A percentile compares a stretch with the other conserved stretches of the same genome.
Evolutionary conservation across 2,329 filamentous ascomycete genomes (phyloP).

Genomic region (Westerdykella sp.): DNA sequence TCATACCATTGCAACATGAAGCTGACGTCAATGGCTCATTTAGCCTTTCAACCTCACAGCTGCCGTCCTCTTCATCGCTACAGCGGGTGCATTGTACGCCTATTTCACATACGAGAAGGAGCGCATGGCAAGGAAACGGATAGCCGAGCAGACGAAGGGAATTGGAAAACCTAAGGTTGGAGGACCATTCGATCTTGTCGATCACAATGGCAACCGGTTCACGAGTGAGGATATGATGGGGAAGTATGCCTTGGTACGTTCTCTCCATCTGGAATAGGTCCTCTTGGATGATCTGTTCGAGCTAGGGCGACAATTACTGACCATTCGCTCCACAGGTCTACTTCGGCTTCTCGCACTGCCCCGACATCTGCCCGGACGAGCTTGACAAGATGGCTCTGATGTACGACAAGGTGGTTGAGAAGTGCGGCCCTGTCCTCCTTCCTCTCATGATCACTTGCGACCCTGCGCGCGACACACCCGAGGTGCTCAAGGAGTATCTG

Average conservation of each 20-base stretch:
- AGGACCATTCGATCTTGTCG: constrained; percentile 72
- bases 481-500: constrained; percentile 78
- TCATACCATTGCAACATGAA: background rate
- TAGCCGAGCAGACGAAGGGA: constrained; percentile 88
- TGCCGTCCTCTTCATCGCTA: constrained; percentile 74
- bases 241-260: constrained; percentile 68
- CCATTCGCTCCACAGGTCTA: constrained; percentile 59
- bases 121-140: constrained; percentile 78
- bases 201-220: constrained; percentile 74
- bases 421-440: constrained; percentile 51
- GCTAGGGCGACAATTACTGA: background rate
- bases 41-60: constrained; percentile 93
- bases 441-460: constrained; percentile 96
- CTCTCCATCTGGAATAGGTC: background rate
- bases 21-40: constrained; percentile 7
- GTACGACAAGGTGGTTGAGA: constrained; percentile 61
- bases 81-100: constrained; percentile 70
- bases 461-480: constrained; percentile 80
- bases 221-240: constrained; percentile 78
- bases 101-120: constrained; percentile 94
- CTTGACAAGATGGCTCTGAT: constrained; percentile 99
- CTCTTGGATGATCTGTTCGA: no score
- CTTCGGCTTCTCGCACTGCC: constrained; percentile 97
- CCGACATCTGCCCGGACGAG: constrained; percentile 97
- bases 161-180: constrained; percentile 91